Evolutionary conservation across 306 rosid species (phyloP), one percentile per base, ranked within the genome.

Genomic region (Fragaria iinumae): DNA sequence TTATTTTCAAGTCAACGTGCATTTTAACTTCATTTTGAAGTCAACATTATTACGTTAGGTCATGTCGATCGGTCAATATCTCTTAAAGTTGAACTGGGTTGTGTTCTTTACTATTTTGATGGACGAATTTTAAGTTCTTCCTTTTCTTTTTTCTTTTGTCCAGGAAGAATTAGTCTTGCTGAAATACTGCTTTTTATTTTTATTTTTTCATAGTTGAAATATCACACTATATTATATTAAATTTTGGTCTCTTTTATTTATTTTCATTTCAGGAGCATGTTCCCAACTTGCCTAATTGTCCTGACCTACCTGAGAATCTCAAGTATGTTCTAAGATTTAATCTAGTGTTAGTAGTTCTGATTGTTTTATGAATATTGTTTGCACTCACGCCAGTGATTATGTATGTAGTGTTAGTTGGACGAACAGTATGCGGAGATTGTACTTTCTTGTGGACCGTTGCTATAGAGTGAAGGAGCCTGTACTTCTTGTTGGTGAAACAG

Each of bases 401-500:
- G 41, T 68, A 69, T 90, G 81, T 90, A 92, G 97, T 75, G 76
- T 90, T 39, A 71, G 73, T 59, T 80, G 88, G 83, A 92, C 97
- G 47, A 87, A 84, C 76, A 88, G 95, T 76, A 92, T 95, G 97
- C 80, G 76, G 83, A 86, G 96, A 80, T 75, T 95, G 76, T 86
- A 69, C 82, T 95, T 90, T 82, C 97, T 95, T 67, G 92, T 95
- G 76, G 85, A 89, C 38, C 93, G 97, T 69, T 95, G 98, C 86
- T 86, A 80, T 69, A 64, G 80, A 25, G 81, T 87, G 77, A 86
- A 86, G 14, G 98, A 95, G 77, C 98, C 98, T 75, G 97, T 90
- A 59, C 93, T 95, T 70, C 96, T 95, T 78, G 90, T 95, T 79
- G 98, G 98, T 81, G 97, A 95, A 84, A 95, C 98, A 4, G 98